Conservation (phyloP, 305 asterid genomes). For the Ilex paraguariensis region DNA sequence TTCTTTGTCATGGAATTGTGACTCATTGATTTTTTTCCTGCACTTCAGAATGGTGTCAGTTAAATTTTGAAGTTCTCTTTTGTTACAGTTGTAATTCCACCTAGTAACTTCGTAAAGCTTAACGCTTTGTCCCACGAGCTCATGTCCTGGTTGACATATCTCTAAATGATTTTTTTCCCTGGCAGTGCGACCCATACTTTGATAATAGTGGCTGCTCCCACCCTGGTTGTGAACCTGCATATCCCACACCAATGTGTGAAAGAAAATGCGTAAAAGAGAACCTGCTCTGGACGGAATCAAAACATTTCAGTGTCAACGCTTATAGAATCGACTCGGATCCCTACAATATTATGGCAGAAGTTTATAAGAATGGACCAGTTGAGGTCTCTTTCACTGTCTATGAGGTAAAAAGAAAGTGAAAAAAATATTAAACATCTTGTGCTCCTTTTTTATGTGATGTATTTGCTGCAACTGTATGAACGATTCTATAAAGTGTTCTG, state of each 20-base stretch:
- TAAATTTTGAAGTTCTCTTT: neutral
- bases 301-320: slow-evolving; percentile 62
- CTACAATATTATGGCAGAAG: slow-evolving; percentile 82
- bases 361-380: slow-evolving; percentile 76
- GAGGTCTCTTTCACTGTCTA: slow-evolving; percentile 90
- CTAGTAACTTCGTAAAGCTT: too few relatives aligned
- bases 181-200: slow-evolving; percentile 97
- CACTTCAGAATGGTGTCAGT: neutral
- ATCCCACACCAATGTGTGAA: slow-evolving; percentile 75
- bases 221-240: slow-evolving; percentile 91
- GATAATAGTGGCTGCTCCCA: slow-evolving; percentile 85
- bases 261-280: slow-evolving; percentile 59
- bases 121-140: too few relatives aligned
- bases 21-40: too few relatives aligned
- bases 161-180: slow-evolving; percentile 10
- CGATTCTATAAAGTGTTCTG: neutral
- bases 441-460: neutral
- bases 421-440: neutral
- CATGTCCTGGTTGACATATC: too few relatives aligned
- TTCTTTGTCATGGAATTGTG: neutral
- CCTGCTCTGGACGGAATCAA: slow-evolving; percentile 58
- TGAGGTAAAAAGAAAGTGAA: slow-evolving; percentile 47
- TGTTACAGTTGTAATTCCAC: too few relatives aligned
- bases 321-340: slow-evolving; percentile 61
- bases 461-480: neutral